These are phyloP conservation scores for Citrullus colocynthis DNA, from an alignment of 306 rosid genomes.

Conservation along the genomic window DNA sequence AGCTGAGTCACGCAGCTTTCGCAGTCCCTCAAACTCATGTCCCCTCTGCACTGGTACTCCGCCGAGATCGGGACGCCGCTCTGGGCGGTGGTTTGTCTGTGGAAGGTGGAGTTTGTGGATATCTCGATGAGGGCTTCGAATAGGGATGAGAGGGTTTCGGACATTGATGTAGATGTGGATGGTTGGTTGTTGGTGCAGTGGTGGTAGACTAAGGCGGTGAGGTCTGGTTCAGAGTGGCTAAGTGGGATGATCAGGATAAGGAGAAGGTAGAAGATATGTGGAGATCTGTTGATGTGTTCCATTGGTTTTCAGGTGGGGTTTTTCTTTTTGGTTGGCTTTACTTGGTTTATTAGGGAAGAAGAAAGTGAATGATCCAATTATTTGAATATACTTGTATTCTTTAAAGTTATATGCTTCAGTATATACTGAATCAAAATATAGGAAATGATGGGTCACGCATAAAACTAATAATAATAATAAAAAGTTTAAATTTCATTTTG, in stretches of 20 bases:
- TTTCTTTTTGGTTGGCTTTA: not conserved
- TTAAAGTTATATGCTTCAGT: too few relatives aligned
- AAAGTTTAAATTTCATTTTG: too few relatives aligned
- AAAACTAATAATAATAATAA: too few relatives aligned
- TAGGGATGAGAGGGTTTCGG: constrained; percentile 38
- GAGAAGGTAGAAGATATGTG: not conserved
- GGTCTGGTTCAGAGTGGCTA: constrained; percentile 20
- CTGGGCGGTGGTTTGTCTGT: constrained; percentile 17
- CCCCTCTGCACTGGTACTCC: constrained; percentile 55
- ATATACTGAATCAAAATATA: too few relatives aligned
- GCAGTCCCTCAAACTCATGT: constrained; percentile 34
- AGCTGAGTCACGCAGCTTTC: constrained; percentile 34
- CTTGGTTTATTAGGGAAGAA: too few relatives aligned
- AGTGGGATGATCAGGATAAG: constrained; percentile 11
- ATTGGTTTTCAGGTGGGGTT: not conserved
- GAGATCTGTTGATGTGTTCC: not conserved
- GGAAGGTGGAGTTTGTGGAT: constrained; percentile 43
- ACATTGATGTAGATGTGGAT: constrained; percentile 9
- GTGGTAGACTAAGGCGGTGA: constrained; percentile 34
- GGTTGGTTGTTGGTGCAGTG: constrained; percentile 25
- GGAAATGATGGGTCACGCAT: too few relatives aligned
- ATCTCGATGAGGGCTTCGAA: constrained; percentile 37
- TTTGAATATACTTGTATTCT: too few relatives aligned
- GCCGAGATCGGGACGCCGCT: constrained; percentile 22
- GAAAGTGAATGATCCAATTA: too few relatives aligned